A percentile compares a stretch with the other conserved stretches of the same genome.
These are phyloP conservation scores for Puccinia coronata DNA, from an alignment of 1,284 basidiomycete species.

Conservation along the genomic window DNA sequence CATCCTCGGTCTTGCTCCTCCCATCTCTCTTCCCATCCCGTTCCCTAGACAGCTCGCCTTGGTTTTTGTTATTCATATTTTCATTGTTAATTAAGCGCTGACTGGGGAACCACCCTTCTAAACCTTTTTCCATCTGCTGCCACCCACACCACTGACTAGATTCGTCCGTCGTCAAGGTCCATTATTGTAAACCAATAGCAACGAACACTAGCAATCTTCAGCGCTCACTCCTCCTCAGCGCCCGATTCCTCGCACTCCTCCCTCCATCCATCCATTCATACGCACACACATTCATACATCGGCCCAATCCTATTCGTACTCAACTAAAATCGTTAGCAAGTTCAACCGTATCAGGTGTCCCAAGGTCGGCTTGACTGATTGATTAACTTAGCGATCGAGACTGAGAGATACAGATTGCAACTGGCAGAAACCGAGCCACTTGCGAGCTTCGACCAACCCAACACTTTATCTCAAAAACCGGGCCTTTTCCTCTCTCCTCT, in stretches of 20 bases:
- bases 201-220: slow-evolving; percentile 25
- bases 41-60: slow-evolving; percentile 10
- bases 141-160: slow-evolving; percentile 9
- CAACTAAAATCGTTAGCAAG: slow-evolving; percentile 32
- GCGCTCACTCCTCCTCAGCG: slow-evolving; percentile 24
- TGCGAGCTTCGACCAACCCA: not conserved
- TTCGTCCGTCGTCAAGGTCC: slow-evolving; percentile 37
- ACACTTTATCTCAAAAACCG: slow-evolving; percentile 17
- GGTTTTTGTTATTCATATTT: not conserved
- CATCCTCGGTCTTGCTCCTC: slow-evolving; percentile 31
- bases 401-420: slow-evolving; percentile 18
- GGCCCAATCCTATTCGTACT: not conserved
- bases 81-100: slow-evolving; percentile 6
- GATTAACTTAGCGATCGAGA: slow-evolving; percentile 35
- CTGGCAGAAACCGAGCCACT: not conserved
- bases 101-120: not conserved
- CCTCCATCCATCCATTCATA: not conserved
- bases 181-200: slow-evolving; percentile 34
- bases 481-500: not conserved
- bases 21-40: not conserved
- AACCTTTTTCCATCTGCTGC: not conserved
- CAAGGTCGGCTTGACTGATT: slow-evolving; percentile 28
- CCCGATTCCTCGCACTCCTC: too few species aligned
- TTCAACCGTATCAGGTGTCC: not conserved
- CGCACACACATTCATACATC: slow-evolving; percentile 6